A percentile compares a stretch with the other conserved stretches of the same genome.
phyloP scores from a whole-genome alignment of 345 rosid species.

The Moringa oleifera region DNA sequence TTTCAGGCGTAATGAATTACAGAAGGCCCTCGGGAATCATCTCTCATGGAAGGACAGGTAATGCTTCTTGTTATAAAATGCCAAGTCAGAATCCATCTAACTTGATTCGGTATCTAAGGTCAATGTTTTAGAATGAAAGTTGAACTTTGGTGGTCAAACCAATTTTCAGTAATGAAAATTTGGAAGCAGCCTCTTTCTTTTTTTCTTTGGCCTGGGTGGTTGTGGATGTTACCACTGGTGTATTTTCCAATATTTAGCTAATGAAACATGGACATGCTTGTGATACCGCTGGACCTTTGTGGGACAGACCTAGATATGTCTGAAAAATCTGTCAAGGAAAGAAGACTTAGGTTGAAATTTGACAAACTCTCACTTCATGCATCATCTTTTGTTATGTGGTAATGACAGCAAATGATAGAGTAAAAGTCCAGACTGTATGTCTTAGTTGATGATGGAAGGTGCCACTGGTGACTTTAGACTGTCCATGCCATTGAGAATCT shows the following conservation, averaged over 20 bases:
- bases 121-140: not conserved
- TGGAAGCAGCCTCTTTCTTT: too few species aligned
- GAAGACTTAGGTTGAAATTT: not conserved
- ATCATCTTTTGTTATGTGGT: not conserved
- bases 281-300: not conserved
- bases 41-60: conserved; percentile 99
- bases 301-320: not conserved
- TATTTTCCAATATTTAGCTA: not conserved
- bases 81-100: not conserved
- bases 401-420: not conserved
- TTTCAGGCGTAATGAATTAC: conserved; percentile 80
- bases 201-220: not conserved
- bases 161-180: too few species aligned
- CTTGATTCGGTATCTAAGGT: not conserved
- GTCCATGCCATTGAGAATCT: not conserved
- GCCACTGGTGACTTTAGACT: not conserved
- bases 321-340: not conserved
- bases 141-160: too few species aligned
- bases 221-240: not conserved
- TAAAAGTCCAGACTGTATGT: not conserved
- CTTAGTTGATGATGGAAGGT: not conserved
- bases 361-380: not conserved
- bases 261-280: not conserved
- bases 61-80: not conserved
- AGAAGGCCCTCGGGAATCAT: conserved; percentile 93